Evolutionary conservation across 202 grass and related monocot species (phyloP).

Genomic region (Zizania palustris): DNA sequence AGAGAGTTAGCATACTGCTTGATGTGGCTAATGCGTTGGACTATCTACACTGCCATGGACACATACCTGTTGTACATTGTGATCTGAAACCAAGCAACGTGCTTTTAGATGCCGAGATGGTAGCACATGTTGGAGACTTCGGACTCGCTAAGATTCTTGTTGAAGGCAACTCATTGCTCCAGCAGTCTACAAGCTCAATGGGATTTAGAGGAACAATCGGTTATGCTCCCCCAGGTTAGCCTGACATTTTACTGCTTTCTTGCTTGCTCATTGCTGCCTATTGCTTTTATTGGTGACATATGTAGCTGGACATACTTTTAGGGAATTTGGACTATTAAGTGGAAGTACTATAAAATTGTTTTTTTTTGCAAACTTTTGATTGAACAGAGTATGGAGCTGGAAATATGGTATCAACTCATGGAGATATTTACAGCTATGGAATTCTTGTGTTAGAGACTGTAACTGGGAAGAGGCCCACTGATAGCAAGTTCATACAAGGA

Average conservation of each 20-base stretch:
- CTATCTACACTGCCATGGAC: not conserved
- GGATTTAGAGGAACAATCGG: constrained; percentile 62
- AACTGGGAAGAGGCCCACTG: constrained; percentile 38
- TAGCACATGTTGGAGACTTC: no score
- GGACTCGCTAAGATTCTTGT: not conserved
- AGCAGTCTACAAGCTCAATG: constrained; percentile 26
- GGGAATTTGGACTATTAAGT: not conserved
- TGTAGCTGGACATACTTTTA: no score
- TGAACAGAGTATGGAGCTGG: constrained; percentile 32
- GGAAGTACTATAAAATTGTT: not conserved
- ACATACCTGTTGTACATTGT: not conserved
- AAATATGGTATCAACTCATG: constrained; percentile 9
- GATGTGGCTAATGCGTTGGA: constrained; percentile 52
- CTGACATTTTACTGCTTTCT: no score
- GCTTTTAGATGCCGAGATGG: not conserved
- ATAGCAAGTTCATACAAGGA: not conserved
- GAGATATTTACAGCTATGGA: constrained; percentile 44
- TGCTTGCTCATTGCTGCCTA: not conserved
- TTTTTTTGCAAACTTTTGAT: not conserved
- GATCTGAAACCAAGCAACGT: not conserved
- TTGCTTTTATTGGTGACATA: no score
- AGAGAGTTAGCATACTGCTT: constrained; percentile 42
- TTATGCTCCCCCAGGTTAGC: constrained; percentile 63
- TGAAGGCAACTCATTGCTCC: not conserved
- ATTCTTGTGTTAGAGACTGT: constrained; percentile 41